Conservation (phyloP, 169 alveolate species). For the Haemoproteus tartakovskyi region DNA sequence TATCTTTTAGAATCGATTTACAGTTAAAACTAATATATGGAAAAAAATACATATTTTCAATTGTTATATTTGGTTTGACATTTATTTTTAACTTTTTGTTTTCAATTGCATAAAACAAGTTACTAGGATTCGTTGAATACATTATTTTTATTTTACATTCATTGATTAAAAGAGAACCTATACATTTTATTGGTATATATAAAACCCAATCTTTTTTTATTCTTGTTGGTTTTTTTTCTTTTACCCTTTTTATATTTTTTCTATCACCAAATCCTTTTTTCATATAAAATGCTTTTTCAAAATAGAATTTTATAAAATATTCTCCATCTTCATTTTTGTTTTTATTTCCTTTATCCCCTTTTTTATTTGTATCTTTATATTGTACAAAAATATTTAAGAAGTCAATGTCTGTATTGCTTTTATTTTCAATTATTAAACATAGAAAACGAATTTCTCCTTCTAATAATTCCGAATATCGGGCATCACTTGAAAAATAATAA, state of each 20-base stretch:
- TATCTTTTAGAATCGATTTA: background rate
- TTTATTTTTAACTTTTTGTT: constrained; percentile 16
- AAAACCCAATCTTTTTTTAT: constrained; percentile 6
- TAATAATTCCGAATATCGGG: constrained; percentile 34
- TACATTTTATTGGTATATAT: constrained; percentile 47
- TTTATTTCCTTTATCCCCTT: background rate
- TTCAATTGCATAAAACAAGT: constrained; percentile 16
- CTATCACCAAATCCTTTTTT: background rate
- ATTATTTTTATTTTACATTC: constrained; percentile 16
- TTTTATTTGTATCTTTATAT: constrained; percentile 2
- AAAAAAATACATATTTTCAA: constrained; percentile 19
- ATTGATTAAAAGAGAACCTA: constrained; percentile 38
- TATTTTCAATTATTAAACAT: constrained; percentile 34
- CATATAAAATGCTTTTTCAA: constrained; percentile 31
- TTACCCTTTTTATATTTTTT: background rate
- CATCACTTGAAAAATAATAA: constrained; percentile 24
- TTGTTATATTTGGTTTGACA: constrained; percentile 11
- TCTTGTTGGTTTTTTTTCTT: background rate
- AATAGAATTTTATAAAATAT: constrained; percentile 33
- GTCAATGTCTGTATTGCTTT: constrained; percentile 18
- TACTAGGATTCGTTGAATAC: constrained; percentile 9
- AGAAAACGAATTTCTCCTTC: constrained; percentile 63
- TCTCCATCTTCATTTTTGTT: background rate
- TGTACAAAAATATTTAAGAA: constrained; percentile 22
- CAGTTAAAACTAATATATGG: constrained; percentile 42